These are phyloP conservation scores for Caloboletus firmus DNA, from an alignment of 1,284 basidiomycete genomes.

Conservation along the genomic window DNA sequence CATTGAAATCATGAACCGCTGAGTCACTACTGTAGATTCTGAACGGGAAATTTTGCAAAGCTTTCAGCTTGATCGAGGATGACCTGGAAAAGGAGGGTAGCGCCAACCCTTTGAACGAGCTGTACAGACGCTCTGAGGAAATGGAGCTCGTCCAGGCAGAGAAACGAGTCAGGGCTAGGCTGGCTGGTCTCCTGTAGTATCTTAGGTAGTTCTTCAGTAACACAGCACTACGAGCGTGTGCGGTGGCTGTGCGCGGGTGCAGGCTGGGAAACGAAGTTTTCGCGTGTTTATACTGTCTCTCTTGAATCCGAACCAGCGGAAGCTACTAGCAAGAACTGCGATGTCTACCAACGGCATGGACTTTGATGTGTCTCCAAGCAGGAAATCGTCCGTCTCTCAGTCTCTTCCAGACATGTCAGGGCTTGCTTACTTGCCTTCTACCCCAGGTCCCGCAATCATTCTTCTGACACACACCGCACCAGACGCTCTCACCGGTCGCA, in stretches of 20 bases:
- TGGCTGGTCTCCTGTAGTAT: slow-evolving; percentile 44
- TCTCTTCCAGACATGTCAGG: neutral
- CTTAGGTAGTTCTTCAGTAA: neutral
- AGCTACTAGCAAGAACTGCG: slow-evolving; percentile 4
- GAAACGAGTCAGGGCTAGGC: slow-evolving; percentile 52
- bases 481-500: slow-evolving; percentile 68
- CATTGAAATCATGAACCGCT: neutral
- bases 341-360: slow-evolving; percentile 57
- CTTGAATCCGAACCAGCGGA: slow-evolving; percentile 12
- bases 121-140: slow-evolving; percentile 53
- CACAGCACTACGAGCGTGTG: neutral
- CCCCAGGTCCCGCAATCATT: slow-evolving; percentile 63
- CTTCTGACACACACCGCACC: slow-evolving; percentile 70
- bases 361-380: slow-evolving; percentile 60
- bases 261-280: slow-evolving; percentile 33
- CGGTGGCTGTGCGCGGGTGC: slow-evolving; percentile 32
- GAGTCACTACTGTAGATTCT: slow-evolving; percentile 42
- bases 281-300: slow-evolving; percentile 30
- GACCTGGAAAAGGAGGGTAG: slow-evolving; percentile 60
- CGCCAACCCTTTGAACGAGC: slow-evolving; percentile 54
- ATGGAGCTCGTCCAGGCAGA: slow-evolving; percentile 59
- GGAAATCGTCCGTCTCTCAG: slow-evolving; percentile 56
- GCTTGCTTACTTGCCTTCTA: slow-evolving; percentile 15
- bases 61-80: slow-evolving; percentile 56
- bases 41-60: slow-evolving; percentile 58